Percentiles rank a stretch among this genome's conserved stretches.
Conservation (phyloP, 192 early-diverging fungal species). For the Backusella westeae region DNA sequence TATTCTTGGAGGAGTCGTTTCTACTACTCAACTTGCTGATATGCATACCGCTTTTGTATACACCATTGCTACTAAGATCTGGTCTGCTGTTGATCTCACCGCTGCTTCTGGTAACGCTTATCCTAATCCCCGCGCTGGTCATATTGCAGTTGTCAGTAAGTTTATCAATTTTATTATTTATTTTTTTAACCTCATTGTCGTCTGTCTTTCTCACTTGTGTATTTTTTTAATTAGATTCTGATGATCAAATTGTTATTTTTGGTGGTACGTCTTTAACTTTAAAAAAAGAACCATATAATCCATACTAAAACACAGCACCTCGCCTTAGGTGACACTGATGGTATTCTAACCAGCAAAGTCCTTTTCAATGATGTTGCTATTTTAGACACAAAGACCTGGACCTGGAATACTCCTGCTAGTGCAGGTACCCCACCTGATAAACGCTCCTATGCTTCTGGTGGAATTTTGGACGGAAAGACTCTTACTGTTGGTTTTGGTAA, state of each 20-base stretch:
- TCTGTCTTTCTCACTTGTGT: not conserved
- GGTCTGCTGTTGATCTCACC: not conserved
- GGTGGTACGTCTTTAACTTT: constrained; percentile 24
- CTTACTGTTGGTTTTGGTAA: constrained; percentile 35
- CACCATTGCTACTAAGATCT: constrained; percentile 18
- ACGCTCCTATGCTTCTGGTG: constrained; percentile 29
- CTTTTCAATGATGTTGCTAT: constrained; percentile 17
- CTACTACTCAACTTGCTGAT: not conserved
- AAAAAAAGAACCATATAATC: too few relatives aligned
- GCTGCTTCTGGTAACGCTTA: not conserved
- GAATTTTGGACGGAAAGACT: constrained; percentile 18
- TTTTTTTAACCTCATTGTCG: too few relatives aligned
- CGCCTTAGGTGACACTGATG: constrained; percentile 12
- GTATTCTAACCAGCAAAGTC: not conserved
- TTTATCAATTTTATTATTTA: constrained; percentile 1
- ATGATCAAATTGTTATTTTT: constrained; percentile 26
- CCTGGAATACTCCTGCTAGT: constrained; percentile 17
- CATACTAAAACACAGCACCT: not conserved
- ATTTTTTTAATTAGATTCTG: constrained; percentile 10
- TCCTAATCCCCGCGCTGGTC: constrained; percentile 12
- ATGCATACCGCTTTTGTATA: constrained; percentile 14
- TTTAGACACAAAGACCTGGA: constrained; percentile 31
- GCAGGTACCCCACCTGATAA: constrained; percentile 24
- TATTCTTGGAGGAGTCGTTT: constrained; percentile 28
- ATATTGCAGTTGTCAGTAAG: constrained; percentile 31